Evolutionary conservation across 148 eudicot genomes (phyloP).

Genomic region (Cornus suecica): DNA sequence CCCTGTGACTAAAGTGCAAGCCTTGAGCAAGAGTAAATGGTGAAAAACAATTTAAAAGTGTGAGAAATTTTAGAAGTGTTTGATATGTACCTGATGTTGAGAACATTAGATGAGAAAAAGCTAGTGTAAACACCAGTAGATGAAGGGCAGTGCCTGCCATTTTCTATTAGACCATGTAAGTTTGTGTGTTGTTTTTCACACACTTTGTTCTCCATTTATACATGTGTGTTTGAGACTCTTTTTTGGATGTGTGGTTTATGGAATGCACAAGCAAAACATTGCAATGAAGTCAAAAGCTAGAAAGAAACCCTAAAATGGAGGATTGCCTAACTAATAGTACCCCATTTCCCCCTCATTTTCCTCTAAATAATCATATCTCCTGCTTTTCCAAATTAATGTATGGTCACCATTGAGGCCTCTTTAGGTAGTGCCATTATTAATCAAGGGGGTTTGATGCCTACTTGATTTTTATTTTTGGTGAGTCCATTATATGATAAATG

Average conservation of each 20-base stretch:
- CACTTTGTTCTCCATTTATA: neutral
- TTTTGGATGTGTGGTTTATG: neutral
- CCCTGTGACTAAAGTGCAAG: conserved; percentile 26
- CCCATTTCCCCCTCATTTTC: too few species aligned
- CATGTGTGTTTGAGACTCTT: neutral
- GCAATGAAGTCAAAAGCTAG: neutral
- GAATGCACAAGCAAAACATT: too few species aligned
- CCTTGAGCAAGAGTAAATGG: neutral
- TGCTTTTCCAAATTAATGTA: too few species aligned
- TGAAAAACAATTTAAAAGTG: neutral
- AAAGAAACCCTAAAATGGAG: neutral
- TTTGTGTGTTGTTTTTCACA: neutral
- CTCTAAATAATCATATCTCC: too few species aligned
- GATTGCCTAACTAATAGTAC: too few species aligned
- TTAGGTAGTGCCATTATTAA: neutral
- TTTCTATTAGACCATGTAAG: too few species aligned
- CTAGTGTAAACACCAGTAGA: too few species aligned
- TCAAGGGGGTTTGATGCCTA: neutral
- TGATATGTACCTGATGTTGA: conserved; percentile 37
- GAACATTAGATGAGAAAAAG: neutral
- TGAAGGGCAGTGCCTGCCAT: neutral
- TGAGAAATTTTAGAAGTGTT: neutral
- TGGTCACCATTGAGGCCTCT: neutral
- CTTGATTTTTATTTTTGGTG: neutral
- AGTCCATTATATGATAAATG: neutral